Evolutionary conservation across 345 rosid genomes (phyloP).

Genomic region (Anastatica hierochuntica): DNA sequence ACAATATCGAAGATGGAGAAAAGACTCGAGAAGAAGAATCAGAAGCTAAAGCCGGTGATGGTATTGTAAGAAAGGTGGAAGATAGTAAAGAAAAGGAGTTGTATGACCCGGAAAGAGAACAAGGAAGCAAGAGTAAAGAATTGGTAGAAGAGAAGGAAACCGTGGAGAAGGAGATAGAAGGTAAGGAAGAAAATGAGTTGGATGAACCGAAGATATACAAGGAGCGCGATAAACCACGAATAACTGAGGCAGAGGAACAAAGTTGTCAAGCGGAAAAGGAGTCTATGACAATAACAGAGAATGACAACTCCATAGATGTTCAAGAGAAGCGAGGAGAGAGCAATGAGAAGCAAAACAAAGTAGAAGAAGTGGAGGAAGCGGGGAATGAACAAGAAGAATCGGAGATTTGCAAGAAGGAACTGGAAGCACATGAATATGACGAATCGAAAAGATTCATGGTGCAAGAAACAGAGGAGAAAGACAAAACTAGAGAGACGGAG

Average conservation of each 20-base stretch:
- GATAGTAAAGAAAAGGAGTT: too few species aligned
- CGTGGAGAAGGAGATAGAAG: not conserved
- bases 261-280: too few species aligned
- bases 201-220: constrained; percentile 7
- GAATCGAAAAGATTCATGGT: not conserved
- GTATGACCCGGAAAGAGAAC: too few species aligned
- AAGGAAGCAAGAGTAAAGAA: not conserved
- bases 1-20: not conserved
- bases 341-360: too few species aligned
- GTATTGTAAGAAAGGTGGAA: too few species aligned
- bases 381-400: too few species aligned
- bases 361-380: constrained; percentile 5
- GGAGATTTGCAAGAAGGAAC: too few species aligned
- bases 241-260: not conserved
- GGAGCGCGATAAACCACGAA: too few species aligned
- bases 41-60: constrained; percentile 1
- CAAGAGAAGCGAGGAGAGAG: too few species aligned
- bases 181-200: not conserved
- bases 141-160: not conserved
- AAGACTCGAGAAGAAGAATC: constrained; percentile 5
- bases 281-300: too few species aligned
- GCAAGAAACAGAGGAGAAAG: constrained; percentile 2
- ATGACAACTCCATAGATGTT: too few species aligned
- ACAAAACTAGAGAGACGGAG: not conserved
- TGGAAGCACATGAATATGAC: too few species aligned